Base-by-base conservation (phyloP, 495 filamentous ascomycete genomes). In the Penicillium lagena region DNA sequence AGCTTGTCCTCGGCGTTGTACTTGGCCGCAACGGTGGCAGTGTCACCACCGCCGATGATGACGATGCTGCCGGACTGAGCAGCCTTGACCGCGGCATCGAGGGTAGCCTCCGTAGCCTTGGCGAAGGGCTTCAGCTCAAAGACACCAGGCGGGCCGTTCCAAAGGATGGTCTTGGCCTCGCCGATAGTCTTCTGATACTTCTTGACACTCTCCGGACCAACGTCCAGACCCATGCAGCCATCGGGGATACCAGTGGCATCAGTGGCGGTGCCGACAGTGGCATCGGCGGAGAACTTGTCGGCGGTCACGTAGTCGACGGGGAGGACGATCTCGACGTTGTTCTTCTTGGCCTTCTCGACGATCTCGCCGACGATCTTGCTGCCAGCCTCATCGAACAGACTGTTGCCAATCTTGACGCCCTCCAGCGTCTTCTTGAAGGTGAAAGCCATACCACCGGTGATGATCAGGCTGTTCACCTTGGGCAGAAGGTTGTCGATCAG, bases 401-500 rank as follows among this genome's bases (percentile, higher is more conserved):
- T 86, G 76, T 81, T 88, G 39, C 93, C 93, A 53, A 99, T 99
- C 71, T 82, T 77, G 43, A 98, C 81, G 59, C 76, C 73, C 70
- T 96, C 81, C 33, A 97, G 77, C 33, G 89, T 91, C 80, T 98
- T 98, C 83, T 97, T 97, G 81, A 99, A 97, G 49, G 93, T 99
- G 80, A 96, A 99, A 28, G 93, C 89, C 93, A 99, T 99, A 51
- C 85, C 93, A 52, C 93, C 93, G 60, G 90, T 95, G 74, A 99
- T 87, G 68, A 97, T 85, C 52, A 99, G 80, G 66, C 82, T 90
- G 77, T 99, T 78, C 55, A 99, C 87, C 78, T 99, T 99, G 63
- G 87, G 83, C 38, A 99, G 83, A 39, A 99, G 77, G 77, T 97
- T 99, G 72, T 99, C 90, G 62, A 99, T 97, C 47, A 99, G 80